Base-by-base conservation (phyloP, 176 grass and related monocot genomes). In the Thinopyrum elongatum region DNA sequence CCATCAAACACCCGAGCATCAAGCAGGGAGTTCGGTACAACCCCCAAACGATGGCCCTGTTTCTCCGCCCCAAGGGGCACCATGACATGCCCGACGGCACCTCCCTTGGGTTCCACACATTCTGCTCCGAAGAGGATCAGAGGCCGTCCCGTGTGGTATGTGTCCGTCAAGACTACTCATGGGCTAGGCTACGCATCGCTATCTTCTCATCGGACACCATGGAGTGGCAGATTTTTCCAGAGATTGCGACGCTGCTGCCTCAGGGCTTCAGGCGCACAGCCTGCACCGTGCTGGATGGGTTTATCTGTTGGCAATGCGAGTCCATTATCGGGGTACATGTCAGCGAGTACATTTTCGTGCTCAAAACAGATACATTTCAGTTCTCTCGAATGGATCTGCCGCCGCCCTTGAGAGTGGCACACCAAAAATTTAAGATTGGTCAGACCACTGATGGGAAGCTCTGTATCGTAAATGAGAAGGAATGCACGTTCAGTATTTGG, bases 141-240 rank as follows among this genome's bases (percentile, higher is more conserved):
- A 46, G n/a, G 23, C 70, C 70, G 70, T 74, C 70, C 70, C n/a
- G 70, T 14, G 70, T 46, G 70, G 39, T 74, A 38, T 74, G 70
- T 27, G 23, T 74, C 70, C 3, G 38, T 23, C 39, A 74, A 12
- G 70, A 74, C 70, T 1, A 27, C 39, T 74, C 70, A 27, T 46
- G 70, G 70, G 12, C 23, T 27, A 4, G 6, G 12, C 22, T 46
- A 8, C 70, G 39, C 23, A 1, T 74, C n/a, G 38, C 70, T 27
- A 13, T 74, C 70, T 74, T 74, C 70, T 46, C 70, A 46, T 74
- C 70, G 23, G 25, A 74, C 70, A 74, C 70, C 70, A 74, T 74
- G 70, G 23, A 46, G 38, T 74, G 70, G 70, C 70, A 74, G 38
- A 46, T 74, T 16, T 46, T 27, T 6, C 39, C 70, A 23, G 70